These are phyloP conservation scores for Rhodotorula sp. DNA, from an alignment of 1,284 basidiomycete genomes.

Conservation along the genomic window DNA sequence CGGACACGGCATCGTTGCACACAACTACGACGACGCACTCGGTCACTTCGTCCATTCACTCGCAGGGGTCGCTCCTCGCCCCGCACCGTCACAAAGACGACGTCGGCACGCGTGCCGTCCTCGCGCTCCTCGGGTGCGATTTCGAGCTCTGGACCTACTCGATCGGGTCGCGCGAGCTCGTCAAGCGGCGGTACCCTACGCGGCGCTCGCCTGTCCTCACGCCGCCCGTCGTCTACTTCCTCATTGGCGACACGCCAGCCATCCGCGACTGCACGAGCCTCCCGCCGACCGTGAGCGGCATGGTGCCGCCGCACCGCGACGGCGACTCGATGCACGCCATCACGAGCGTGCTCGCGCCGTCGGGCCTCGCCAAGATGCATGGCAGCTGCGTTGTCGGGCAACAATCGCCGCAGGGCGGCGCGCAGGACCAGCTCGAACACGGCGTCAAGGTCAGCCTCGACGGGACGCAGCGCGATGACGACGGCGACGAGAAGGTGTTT, in stretches of 20 bases:
- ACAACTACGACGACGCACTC: conserved; percentile 17
- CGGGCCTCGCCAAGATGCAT: conserved; percentile 15
- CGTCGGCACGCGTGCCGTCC: conserved; percentile 24
- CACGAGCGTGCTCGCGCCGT: conserved; percentile 23
- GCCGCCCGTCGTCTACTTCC: conserved; percentile 27
- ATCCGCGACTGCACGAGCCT: conserved; percentile 26
- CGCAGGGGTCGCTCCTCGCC: conserved; percentile 10
- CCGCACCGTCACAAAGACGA: conserved; percentile 17
- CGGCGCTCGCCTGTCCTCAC: conserved; percentile 16
- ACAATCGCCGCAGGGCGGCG: neutral
- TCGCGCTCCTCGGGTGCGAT: conserved; percentile 26
- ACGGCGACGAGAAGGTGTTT: conserved; percentile 2
- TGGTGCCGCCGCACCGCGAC: conserved; percentile 9
- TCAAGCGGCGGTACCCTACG: conserved; percentile 32
- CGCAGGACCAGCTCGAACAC: neutral
- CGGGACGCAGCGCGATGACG: neutral
- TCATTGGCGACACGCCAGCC: conserved; percentile 33
- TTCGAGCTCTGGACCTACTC: conserved; percentile 33
- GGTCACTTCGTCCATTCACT: conserved; percentile 2
- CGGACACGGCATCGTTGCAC: conserved; percentile 17
- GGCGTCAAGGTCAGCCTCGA: conserved; percentile 2
- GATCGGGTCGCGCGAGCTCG: conserved; percentile 31
- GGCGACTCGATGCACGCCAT: conserved; percentile 30
- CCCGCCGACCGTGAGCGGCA: conserved; percentile 10
- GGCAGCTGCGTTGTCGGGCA: conserved; percentile 17